Percentiles rank a stretch among this genome's conserved stretches.
phyloP scores from a whole-genome alignment of 2,329 filamentous ascomycete species.

The Aureobasidium mangrovei region DNA sequence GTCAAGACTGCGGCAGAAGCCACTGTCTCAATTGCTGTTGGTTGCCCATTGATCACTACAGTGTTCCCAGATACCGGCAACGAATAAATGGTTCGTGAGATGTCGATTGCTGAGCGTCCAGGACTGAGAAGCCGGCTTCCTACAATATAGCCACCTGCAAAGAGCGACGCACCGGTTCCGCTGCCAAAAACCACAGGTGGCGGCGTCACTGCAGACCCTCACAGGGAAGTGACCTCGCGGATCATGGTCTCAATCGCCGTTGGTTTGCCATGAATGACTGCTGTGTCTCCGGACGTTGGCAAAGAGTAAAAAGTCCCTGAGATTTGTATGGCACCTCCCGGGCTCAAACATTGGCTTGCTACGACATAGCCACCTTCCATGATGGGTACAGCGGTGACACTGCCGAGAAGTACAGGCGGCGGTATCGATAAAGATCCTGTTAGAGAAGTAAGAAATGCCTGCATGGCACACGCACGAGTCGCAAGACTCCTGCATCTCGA shows the following conservation, averaged over 20 bases:
- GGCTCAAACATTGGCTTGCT: background rate
- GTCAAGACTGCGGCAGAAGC: background rate
- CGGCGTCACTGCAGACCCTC: background rate
- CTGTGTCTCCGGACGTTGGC: background rate
- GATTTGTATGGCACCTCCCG: background rate
- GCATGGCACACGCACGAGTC: too few species aligned
- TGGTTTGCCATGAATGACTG: background rate
- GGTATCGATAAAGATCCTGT: background rate
- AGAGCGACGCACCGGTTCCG: background rate
- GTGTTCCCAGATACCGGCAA: background rate
- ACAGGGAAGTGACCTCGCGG: background rate
- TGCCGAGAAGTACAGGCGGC: background rate
- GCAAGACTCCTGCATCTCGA: too few species aligned
- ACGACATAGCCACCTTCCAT: background rate
- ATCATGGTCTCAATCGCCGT: background rate
- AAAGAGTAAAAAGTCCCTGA: slow-evolving; percentile 1
- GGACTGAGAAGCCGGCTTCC: background rate
- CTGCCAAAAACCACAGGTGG: background rate
- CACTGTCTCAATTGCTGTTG: background rate
- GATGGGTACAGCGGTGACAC: background rate
- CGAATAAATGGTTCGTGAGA: background rate
- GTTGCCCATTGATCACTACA: background rate
- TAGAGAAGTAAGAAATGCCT: background rate
- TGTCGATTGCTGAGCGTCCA: background rate
- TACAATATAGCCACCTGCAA: background rate